Evolutionary conservation across 2,329 filamentous ascomycete species (phyloP).

Genomic region (Chaetomium globosum): DNA sequence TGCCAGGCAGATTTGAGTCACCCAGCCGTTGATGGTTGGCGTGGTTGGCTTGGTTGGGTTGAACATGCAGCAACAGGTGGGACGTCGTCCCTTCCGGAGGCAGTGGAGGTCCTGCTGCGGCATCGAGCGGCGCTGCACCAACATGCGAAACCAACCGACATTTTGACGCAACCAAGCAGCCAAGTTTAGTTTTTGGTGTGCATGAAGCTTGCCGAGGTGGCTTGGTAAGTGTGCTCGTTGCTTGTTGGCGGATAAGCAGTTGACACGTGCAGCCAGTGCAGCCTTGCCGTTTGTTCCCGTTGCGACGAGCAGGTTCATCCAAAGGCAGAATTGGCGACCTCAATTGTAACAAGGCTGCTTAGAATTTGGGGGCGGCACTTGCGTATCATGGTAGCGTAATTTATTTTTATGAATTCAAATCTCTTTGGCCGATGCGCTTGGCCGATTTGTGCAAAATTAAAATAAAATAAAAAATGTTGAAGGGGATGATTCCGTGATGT

Average conservation of each 20-base stretch:
- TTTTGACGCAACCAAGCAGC: slow-evolving; percentile 23
- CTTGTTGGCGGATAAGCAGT: slow-evolving; percentile 22
- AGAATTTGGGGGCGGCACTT: neutral
- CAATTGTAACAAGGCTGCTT: neutral
- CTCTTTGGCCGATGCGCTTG: neutral
- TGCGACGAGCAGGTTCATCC: neutral
- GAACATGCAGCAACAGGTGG: slow-evolving; percentile 7
- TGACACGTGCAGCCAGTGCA: slow-evolving; percentile 28
- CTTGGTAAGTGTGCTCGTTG: slow-evolving; percentile 9
- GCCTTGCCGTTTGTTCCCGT: neutral
- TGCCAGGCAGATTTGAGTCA: slow-evolving; percentile 30
- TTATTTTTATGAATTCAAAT: neutral
- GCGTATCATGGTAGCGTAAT: neutral
- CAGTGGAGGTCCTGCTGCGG: slow-evolving; percentile 23
- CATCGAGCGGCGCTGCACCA: slow-evolving; percentile 28
- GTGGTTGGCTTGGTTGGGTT: slow-evolving; percentile 8
- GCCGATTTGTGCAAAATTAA: neutral
- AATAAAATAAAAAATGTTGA: neutral
- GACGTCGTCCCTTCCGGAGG: neutral
- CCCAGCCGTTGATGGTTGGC: slow-evolving; percentile 11
- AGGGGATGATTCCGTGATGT: neutral
- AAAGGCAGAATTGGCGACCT: slow-evolving; percentile 16
- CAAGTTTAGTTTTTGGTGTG: slow-evolving; percentile 17
- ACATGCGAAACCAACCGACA: slow-evolving; percentile 31
- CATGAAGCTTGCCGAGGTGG: slow-evolving; percentile 22